Evolutionary conservation across 2,329 filamentous ascomycete species (phyloP), one percentile per base, ranked within the genome.

Genomic region (Diaporthe batatas): DNA sequence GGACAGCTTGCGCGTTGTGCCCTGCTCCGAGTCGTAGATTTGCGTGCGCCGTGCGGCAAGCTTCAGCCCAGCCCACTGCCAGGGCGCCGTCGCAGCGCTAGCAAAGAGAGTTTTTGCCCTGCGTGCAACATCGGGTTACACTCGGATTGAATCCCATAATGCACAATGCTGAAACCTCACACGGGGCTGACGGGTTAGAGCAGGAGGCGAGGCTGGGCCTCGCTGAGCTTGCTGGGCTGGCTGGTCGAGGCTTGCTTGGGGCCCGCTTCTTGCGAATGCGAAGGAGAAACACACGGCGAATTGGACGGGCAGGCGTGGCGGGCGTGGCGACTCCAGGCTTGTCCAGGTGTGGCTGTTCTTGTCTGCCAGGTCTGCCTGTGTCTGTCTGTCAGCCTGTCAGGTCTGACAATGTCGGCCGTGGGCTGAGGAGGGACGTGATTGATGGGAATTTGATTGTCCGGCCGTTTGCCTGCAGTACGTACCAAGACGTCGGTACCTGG

Each of bases 401-500:
- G 34, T 44, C 34, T 42, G 14, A 36, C n/a, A 39, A 23, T 49
- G 18, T 54, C 34, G 44, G 44, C 25, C 55, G 55, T 18, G 23
- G 6, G 6, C 23, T 62, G 7, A 12, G 29, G 29, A 47, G 47
- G 36, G 29, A 36, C 14, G 6, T 71, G 67, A 71, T 74, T 74
- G 73, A 71, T 73, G 73, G 73, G 67, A 73, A 71, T 58, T 68
- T 18, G 68, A 51, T 73, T 70, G 36, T 59, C 73, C 73, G 73
- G 6, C 25, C 14, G 42, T 51, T 29, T 34, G 53, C 58, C 53
- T 62, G 67, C 16, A 58, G 49, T 47, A 65, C 67, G 59, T 73
- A 53, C 71, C 71, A 57, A 49, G 67, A 64, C 69, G 71, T 69
- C 71, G 71, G 71, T 73, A 68, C 36, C 68, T 70, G 47, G 68